These are phyloP conservation scores for Lasiosphaeria ovina DNA, from an alignment of 495 filamentous ascomycete species.

Conservation along the genomic window DNA sequence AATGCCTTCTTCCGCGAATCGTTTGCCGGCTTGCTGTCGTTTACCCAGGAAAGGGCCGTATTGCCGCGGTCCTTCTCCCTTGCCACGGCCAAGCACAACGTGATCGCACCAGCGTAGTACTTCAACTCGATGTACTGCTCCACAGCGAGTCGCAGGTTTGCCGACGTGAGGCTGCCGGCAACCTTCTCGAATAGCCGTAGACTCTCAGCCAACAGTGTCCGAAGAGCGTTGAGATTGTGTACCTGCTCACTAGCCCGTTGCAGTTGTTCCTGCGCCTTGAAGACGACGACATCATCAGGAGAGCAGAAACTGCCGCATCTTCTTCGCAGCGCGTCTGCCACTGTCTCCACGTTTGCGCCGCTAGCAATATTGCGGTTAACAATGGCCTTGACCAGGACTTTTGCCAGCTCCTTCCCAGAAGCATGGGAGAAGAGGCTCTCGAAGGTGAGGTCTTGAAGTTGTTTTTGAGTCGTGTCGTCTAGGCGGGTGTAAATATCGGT, in stretches of 20 bases:
- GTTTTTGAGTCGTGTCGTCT: conserved; percentile 62
- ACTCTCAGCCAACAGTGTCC: conserved; percentile 83
- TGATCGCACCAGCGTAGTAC: conserved; percentile 96
- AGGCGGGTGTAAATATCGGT: conserved; percentile 83
- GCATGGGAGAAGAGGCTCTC: conserved; percentile 77
- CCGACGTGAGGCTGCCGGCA: conserved; percentile 71
- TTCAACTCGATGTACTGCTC: conserved; percentile 72
- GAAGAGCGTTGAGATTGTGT: conserved; percentile 70
- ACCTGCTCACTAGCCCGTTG: conserved; percentile 80
- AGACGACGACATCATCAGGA: conserved; percentile 92
- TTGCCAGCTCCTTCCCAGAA: conserved; percentile 85
- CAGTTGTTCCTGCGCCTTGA: conserved; percentile 94
- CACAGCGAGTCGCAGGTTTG: conserved; percentile 75
- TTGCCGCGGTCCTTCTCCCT: conserved; percentile 80
- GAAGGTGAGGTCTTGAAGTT: conserved; percentile 74
- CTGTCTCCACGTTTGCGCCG: conserved; percentile 93
- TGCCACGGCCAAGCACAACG: conserved; percentile 78
- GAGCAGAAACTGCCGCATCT: conserved; percentile 96
- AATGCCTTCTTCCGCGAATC: conserved; percentile 69
- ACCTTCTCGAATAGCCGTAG: conserved; percentile 85
- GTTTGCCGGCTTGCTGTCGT: conserved; percentile 51
- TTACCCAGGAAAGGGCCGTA: conserved; percentile 67
- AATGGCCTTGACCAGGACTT: conserved; percentile 94
- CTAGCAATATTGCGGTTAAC: conserved; percentile 96
- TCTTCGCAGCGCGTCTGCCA: conserved; percentile 86